phyloP scores from a whole-genome alignment of 176 grass and related monocot genomes.

The Tillandsia leiboldiana region DNA sequence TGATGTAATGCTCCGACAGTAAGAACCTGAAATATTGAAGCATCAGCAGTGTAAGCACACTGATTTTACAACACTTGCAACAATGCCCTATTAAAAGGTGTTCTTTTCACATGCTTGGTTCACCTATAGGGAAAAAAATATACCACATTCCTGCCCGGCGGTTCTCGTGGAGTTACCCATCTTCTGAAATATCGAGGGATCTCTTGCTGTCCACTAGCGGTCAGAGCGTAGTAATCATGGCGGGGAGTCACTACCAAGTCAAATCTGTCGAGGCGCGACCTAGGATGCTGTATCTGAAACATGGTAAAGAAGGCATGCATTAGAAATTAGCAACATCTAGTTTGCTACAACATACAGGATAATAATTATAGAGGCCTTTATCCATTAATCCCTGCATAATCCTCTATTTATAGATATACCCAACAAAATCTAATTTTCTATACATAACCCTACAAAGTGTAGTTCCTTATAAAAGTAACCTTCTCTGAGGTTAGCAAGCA shows the following conservation, averaged over 20 bases:
- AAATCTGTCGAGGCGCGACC: conserved; percentile 67
- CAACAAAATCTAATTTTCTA: too few species aligned
- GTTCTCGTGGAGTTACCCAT: conserved; percentile 78
- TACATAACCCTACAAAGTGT: too few species aligned
- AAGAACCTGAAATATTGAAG: conserved; percentile 48
- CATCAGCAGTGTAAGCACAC: not conserved
- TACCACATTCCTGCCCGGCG: conserved; percentile 76
- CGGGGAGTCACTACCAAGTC: conserved; percentile 82
- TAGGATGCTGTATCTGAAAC: conserved; percentile 87
- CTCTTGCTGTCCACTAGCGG: conserved; percentile 61
- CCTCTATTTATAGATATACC: too few species aligned
- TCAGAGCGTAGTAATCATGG: conserved; percentile 91
- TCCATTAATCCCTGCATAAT: not conserved
- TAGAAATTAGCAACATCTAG: not conserved
- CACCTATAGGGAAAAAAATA: conserved; percentile 6
- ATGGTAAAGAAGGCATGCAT: not conserved
- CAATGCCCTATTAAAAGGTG: too few species aligned
- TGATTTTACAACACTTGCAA: too few species aligned
- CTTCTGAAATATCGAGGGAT: conserved; percentile 49
- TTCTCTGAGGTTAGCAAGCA: too few species aligned
- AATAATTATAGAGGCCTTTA: not conserved
- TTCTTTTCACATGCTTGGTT: not conserved
- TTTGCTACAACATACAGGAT: not conserved
- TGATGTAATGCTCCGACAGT: conserved; percentile 78
- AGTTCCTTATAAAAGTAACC: too few species aligned